Evolutionary conservation across 768 basidiomycete genomes (phyloP).

Genomic region (Tulasnella sp.): DNA sequence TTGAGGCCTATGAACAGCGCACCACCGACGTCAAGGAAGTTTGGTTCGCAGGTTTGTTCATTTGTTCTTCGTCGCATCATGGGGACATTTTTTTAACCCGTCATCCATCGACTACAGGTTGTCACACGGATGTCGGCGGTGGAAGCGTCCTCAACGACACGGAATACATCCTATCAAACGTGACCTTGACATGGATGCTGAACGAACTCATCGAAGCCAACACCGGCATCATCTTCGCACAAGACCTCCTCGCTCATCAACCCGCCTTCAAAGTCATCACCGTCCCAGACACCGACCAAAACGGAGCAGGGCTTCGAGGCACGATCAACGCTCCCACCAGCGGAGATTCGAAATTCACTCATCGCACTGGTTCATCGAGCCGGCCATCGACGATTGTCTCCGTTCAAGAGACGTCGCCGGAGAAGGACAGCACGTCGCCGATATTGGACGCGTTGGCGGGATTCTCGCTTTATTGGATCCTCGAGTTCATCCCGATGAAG

Average conservation of each 20-base stretch:
- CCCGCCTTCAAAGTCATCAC: background rate
- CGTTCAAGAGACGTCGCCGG: background rate
- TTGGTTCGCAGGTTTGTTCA: conserved; percentile 35
- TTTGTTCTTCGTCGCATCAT: conserved; percentile 37
- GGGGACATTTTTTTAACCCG: too few relatives aligned
- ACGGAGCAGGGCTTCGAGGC: background rate
- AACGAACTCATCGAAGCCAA: conserved; percentile 45
- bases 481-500: conserved; percentile 6
- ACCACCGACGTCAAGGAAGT: conserved; percentile 17
- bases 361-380: background rate
- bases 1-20: too few relatives aligned
- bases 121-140: conserved; percentile 54
- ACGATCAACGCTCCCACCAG: background rate
- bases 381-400: background rate
- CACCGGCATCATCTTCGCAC: conserved; percentile 45
- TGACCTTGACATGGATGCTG: conserved; percentile 69
- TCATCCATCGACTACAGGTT: too few relatives aligned
- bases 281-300: background rate
- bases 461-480: background rate
- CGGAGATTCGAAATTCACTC: background rate
- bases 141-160: conserved; percentile 42
- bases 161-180: conserved; percentile 43
- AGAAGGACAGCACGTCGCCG: background rate
- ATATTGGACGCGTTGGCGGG: conserved; percentile 1
- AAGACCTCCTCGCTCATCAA: background rate